Base-by-base conservation (phyloP, 176 grass and related monocot genomes). In the Paspalum vaginatum region DNA sequence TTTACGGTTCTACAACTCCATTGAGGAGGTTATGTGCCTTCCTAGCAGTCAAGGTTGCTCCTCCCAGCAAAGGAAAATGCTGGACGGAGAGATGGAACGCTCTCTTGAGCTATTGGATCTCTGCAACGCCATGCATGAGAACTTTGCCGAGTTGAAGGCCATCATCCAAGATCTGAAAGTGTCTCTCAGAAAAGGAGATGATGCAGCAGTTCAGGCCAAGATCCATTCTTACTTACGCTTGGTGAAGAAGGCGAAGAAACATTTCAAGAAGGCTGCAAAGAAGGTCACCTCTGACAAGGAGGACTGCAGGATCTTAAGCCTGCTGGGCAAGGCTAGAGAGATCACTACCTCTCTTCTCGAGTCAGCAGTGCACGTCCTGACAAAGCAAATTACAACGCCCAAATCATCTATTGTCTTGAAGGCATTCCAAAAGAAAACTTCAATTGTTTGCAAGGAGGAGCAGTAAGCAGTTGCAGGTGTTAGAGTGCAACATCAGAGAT, bases 191-290 rank as follows among this genome's bases (percentile, higher is more conserved):
- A 89, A 86, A 90, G 77, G 89, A 59, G 84, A 80, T 47, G 55
- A 77, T 41, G 37, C 68, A 8, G 39, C 43, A 37, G 32, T 76
- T 47, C 66, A 77, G 50, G 58, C 58, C 55, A 88, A 84, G 57
- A 70, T 81, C n/a, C 79, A 77, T 77, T 87, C 77, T 61, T 97
- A 76, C 61, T 80, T 56, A 49, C 61, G 15, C 66, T 65, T 88
- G 25, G 57, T 76, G 26, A 93, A 84, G 83, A 93, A 93, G 77
- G 77, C 88, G 8, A 70, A 82, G n/a, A 91, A 93, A 58, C 52
- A 86, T 88, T 82, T 91, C 56, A 88, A 93, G 83, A 93, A 90
- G 44, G 51, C 24, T 10, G 42, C 25, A 8, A 83, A 77, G 51
- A 91, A 88, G 74, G 70, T 87, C 80, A 74, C 21, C 45, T 81